Conservation (phyloP, 768 basidiomycete genomes). For the Psilocybe cyanescens region DNA sequence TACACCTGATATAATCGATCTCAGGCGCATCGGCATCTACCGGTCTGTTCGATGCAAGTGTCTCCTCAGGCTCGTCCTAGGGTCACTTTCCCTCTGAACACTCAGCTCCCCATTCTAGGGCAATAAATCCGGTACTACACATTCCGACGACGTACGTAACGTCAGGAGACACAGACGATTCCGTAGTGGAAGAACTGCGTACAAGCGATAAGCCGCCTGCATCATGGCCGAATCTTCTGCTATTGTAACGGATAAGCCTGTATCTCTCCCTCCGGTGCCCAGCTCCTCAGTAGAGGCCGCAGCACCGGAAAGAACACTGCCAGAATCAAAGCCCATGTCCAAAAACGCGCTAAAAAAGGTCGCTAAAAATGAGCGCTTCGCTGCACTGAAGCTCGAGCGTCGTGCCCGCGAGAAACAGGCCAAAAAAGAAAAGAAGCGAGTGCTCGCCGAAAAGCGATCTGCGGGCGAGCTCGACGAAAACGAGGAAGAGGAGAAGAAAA, state of each 20-base stretch:
- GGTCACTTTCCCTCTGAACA: not conserved
- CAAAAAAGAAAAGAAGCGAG: constrained; percentile 73
- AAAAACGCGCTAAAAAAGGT: constrained; percentile 82
- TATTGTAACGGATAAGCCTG: constrained; percentile 2
- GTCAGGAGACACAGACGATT: not conserved
- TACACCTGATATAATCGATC: constrained; percentile 42
- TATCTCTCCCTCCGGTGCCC: constrained; percentile 4
- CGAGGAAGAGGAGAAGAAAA: constrained; percentile 39
- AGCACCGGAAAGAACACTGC: not conserved
- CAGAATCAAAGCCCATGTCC: constrained; percentile 48
- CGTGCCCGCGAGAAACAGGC: constrained; percentile 78
- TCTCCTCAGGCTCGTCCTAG: not conserved
- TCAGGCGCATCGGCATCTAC: constrained; percentile 46
- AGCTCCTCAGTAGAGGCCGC: constrained; percentile 6
- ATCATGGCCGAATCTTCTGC: constrained; percentile 14
- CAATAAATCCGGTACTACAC: not conserved
- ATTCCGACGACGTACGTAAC: not conserved
- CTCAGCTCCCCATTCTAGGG: not conserved
- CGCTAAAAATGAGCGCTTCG: constrained; percentile 68
- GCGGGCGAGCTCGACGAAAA: constrained; percentile 64
- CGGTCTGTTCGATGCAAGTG: constrained; percentile 26
- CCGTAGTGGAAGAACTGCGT: not conserved
- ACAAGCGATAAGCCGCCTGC: constrained; percentile 1
- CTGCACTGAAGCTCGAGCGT: constrained; percentile 71
- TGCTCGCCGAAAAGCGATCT: constrained; percentile 60